Conservation (phyloP, 495 filamentous ascomycete species). For the Hypoxylon lienhwacheense region DNA sequence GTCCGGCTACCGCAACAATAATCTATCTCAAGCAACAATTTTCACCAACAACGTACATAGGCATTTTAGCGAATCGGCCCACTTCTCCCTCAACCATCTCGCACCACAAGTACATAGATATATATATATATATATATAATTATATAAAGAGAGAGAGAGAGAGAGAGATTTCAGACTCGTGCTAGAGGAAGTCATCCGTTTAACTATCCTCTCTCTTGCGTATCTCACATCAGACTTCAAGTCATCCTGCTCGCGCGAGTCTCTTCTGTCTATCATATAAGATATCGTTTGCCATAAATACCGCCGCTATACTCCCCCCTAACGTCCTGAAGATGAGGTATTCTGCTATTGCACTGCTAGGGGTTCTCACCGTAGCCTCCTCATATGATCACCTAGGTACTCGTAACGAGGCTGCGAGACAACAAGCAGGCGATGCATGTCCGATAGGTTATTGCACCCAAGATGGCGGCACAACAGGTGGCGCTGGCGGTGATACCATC, state of each 20-base stretch:
- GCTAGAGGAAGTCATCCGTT: too few species aligned
- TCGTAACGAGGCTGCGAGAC: constrained; percentile 3
- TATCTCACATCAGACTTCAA: not conserved
- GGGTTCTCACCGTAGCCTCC: constrained; percentile 5
- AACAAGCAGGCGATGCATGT: constrained; percentile 37
- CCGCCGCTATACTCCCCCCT: not conserved
- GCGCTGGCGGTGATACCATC: constrained; percentile 54
- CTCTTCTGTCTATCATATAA: too few species aligned
- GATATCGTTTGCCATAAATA: not conserved
- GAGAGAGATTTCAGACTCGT: too few species aligned
- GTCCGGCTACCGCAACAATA: not conserved
- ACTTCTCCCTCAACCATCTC: not conserved
- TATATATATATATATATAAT: too few species aligned
- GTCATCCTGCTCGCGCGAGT: not conserved
- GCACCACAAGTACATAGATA: too few species aligned
- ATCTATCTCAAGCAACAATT: not conserved
- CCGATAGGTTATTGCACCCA: constrained; percentile 41
- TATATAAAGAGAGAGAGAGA: too few species aligned
- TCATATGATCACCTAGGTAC: not conserved
- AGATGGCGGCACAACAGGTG: constrained; percentile 53
- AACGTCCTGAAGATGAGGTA: constrained; percentile 8
- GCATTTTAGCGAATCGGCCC: not conserved
- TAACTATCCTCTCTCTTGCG: not conserved
- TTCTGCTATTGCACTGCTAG: not conserved
- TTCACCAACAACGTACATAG: constrained; percentile 1